A percentile compares a stretch with the other conserved stretches of the same genome.
These are phyloP conservation scores for Penicillium sp. DNA, from an alignment of 2,329 filamentous ascomycete genomes.

Conservation along the genomic window DNA sequence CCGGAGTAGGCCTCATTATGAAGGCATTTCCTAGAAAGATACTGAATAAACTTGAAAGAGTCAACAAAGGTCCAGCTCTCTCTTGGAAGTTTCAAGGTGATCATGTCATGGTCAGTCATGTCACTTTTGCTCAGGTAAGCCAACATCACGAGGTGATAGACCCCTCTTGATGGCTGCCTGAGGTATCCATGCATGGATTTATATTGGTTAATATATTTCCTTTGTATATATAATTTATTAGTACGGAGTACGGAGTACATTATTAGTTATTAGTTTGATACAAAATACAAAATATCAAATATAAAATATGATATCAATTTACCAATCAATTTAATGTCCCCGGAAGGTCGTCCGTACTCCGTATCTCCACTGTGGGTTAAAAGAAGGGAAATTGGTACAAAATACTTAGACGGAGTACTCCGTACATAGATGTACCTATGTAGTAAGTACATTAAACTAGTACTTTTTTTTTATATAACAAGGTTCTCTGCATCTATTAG, in stretches of 20 bases:
- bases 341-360: background rate
- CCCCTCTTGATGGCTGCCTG: slow-evolving; percentile 5
- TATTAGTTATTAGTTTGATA: background rate
- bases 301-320: too few species aligned
- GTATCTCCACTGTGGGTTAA: slow-evolving; percentile 3
- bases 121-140: slow-evolving; percentile 5
- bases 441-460: background rate
- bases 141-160: slow-evolving; percentile 11
- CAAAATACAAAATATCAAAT: background rate
- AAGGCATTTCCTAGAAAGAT: slow-evolving; percentile 5
- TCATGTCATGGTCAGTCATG: slow-evolving; percentile 8
- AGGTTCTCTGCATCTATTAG: slow-evolving; percentile 1
- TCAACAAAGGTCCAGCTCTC: background rate
- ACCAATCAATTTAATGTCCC: background rate
- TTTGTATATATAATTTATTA: too few species aligned
- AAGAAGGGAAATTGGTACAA: background rate
- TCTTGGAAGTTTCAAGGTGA: background rate
- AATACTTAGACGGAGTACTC: background rate
- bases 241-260: background rate
- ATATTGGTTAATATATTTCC: too few species aligned
- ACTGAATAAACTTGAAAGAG: background rate
- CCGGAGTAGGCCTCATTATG: slow-evolving; percentile 41
- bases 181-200: slow-evolving; percentile 1
- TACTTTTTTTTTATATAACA: background rate
- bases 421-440: background rate